Conservation (phyloP, 768 basidiomycete genomes). For the Lactarius vividus region DNA sequence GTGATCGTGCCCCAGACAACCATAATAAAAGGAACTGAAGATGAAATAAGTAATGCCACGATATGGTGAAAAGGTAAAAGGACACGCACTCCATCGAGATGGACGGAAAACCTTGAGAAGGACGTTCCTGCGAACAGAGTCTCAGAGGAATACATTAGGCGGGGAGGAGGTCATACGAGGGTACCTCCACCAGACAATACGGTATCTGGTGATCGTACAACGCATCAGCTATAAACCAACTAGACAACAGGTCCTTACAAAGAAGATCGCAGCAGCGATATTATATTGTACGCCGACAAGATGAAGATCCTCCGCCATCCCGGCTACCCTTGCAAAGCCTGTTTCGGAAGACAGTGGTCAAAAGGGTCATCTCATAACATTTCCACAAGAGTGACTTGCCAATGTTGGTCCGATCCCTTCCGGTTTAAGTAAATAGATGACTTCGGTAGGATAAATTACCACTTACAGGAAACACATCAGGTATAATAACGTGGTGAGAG, state of each 20-base stretch:
- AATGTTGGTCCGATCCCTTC: slow-evolving; percentile 28
- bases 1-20: slow-evolving; percentile 41
- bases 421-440: background rate
- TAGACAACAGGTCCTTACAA: slow-evolving; percentile 29
- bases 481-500: slow-evolving; percentile 22
- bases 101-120: slow-evolving; percentile 37
- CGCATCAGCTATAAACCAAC: background rate
- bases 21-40: slow-evolving; percentile 41
- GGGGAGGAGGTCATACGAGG: slow-evolving; percentile 34
- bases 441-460: background rate
- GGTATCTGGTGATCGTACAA: slow-evolving; percentile 30
- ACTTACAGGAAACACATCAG: slow-evolving; percentile 28
- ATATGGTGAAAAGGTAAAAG: background rate
- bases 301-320: slow-evolving; percentile 41
- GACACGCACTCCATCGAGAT: slow-evolving; percentile 37
- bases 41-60: slow-evolving; percentile 9
- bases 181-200: slow-evolving; percentile 41
- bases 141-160: background rate
- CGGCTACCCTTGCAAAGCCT: slow-evolving; percentile 38
- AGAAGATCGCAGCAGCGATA: slow-evolving; percentile 41
- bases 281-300: slow-evolving; percentile 39
- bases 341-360: background rate
- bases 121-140: slow-evolving; percentile 35
- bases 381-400: slow-evolving; percentile 3
- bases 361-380: background rate